Conservation (phyloP, 139 green algal species). For the Ostreobium quekettii region DNA sequence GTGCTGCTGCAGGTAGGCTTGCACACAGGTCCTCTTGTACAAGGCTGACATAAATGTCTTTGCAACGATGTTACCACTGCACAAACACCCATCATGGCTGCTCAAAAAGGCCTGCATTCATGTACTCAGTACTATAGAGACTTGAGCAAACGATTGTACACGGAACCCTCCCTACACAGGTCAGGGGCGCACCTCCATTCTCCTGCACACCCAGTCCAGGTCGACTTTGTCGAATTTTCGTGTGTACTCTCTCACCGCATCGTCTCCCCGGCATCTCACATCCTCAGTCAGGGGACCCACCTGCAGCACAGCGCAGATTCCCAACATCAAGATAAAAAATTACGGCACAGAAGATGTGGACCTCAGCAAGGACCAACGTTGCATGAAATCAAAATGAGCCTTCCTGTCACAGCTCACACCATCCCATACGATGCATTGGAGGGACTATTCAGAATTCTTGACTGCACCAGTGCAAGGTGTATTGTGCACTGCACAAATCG, state of each 20-base stretch:
- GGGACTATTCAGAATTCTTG: background rate
- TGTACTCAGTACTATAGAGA: background rate
- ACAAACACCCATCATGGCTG: background rate
- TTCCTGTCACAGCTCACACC: too few relatives aligned
- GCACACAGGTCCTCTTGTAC: background rate
- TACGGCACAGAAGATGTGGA: conserved; percentile 3
- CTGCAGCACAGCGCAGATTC: conserved; percentile 30
- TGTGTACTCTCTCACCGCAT: conserved; percentile 82
- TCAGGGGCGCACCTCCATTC: conserved; percentile 52
- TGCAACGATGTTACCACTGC: background rate
- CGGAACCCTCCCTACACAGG: background rate
- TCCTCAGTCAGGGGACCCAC: conserved; percentile 83
- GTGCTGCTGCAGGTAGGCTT: background rate
- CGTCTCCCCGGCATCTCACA: conserved; percentile 74
- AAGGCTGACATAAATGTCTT: background rate
- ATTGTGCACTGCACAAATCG: background rate
- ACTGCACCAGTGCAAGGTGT: background rate
- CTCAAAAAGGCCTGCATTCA: background rate
- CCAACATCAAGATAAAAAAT: background rate
- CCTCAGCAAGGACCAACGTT: too few relatives aligned
- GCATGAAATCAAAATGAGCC: too few relatives aligned
- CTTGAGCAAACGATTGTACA: background rate
- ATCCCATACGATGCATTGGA: too few relatives aligned
- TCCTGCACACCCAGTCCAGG: conserved; percentile 57
- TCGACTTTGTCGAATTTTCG: conserved; percentile 83